A percentile compares a stretch with the other conserved stretches of the same genome.
Conservation (phyloP, 1,284 basidiomycete species). For the Rhodotorula mucilaginosa region DNA sequence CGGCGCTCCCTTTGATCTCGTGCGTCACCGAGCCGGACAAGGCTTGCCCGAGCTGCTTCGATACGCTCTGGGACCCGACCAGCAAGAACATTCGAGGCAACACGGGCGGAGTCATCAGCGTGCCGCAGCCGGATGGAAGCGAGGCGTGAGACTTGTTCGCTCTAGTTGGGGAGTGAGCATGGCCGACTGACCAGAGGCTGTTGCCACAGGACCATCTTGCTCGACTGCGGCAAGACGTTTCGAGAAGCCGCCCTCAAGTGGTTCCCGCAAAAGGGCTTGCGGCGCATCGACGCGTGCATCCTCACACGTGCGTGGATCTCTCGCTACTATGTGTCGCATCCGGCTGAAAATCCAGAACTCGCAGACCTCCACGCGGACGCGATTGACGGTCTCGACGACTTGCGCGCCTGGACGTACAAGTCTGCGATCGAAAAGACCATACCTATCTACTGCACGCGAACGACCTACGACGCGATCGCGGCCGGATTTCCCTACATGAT, state of each 20-base stretch:
- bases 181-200: neutral
- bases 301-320: conserved; percentile 61
- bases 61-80: conserved; percentile 53
- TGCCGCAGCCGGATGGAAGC: conserved; percentile 56
- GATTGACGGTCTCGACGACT: conserved; percentile 77
- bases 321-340: neutral
- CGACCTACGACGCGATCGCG: conserved; percentile 53
- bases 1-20: conserved; percentile 35
- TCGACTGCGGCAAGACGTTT: conserved; percentile 78
- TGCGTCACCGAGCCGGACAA: conserved; percentile 34
- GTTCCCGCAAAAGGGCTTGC: conserved; percentile 70
- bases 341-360: too few species aligned
- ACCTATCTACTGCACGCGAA: conserved; percentile 61
- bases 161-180: neutral
- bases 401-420: conserved; percentile 72
- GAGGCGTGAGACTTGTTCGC: neutral
- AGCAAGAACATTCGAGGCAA: conserved; percentile 72
- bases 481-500: conserved; percentile 71
- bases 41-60: conserved; percentile 37
- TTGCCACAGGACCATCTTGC: conserved; percentile 49
- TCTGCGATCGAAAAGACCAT: conserved; percentile 62
- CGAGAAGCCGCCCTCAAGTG: conserved; percentile 71
- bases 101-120: conserved; percentile 64
- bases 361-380: conserved; percentile 50
- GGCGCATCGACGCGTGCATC: conserved; percentile 71